A percentile compares a stretch with the other conserved stretches of the same genome.
Evolutionary conservation across 345 rosid genomes (phyloP).

Genomic region (Syzygium grande): DNA sequence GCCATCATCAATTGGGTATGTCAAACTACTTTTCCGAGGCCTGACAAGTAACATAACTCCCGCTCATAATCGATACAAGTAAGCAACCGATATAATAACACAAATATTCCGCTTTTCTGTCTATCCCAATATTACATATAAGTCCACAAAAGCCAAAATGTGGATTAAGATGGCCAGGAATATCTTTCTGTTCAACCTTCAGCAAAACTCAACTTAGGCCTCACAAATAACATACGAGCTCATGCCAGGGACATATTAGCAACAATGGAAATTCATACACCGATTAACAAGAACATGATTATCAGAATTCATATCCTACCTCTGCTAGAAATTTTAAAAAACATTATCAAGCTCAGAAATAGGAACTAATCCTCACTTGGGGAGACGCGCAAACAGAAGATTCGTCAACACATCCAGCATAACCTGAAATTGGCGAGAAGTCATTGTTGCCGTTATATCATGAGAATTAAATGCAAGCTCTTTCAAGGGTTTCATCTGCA

Average conservation of each 20-base stretch:
- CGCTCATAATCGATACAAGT: background rate
- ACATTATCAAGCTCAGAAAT: background rate
- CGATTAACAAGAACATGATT: background rate
- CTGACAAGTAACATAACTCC: constrained; percentile 28
- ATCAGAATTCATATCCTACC: background rate
- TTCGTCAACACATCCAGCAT: constrained; percentile 95
- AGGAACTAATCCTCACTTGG: constrained; percentile 59
- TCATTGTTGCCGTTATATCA: constrained; percentile 89
- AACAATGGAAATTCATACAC: background rate
- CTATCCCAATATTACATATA: background rate
- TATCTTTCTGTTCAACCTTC: background rate
- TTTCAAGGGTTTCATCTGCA: constrained; percentile 94
- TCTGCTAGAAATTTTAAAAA: background rate
- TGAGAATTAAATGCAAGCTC: constrained; percentile 86
- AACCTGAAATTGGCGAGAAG: constrained; percentile 96
- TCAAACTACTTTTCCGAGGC: constrained; percentile 88
- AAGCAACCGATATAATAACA: background rate
- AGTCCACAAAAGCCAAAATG: background rate
- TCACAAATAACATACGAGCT: background rate
- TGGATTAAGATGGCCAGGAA: background rate
- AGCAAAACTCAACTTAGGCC: background rate
- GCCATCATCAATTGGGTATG: constrained; percentile 86
- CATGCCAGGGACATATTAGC: background rate
- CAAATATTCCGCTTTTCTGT: background rate
- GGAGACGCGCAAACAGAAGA: constrained; percentile 96